A percentile compares a stretch with the other conserved stretches of the same genome.
These are phyloP conservation scores for Penstemon davidsonii DNA, from an alignment of 257 asterid genomes.

Conservation along the genomic window DNA sequence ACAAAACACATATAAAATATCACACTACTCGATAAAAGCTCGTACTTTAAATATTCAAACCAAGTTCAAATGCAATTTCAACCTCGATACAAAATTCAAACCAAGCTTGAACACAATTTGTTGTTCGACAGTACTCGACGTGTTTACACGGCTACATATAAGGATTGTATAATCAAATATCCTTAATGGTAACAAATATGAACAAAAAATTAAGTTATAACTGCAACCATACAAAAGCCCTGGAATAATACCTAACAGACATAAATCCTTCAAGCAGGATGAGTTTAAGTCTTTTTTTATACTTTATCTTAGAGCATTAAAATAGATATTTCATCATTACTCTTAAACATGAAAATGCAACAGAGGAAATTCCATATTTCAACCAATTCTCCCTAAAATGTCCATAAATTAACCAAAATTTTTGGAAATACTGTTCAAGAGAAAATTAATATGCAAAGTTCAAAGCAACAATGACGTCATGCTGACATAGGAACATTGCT, in stretches of 20 bases:
- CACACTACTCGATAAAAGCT: too few relatives aligned
- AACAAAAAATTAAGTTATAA: background rate
- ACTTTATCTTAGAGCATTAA: background rate
- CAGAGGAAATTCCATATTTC: background rate
- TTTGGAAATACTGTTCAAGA: constrained; percentile 4
- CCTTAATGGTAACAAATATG: background rate
- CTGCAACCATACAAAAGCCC: background rate
- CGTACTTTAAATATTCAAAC: too few relatives aligned
- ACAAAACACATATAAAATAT: too few relatives aligned
- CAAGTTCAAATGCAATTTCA: too few relatives aligned
- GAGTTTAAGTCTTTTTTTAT: background rate
- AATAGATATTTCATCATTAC: background rate
- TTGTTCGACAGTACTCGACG: too few relatives aligned
- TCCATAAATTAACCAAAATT: background rate
- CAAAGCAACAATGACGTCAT: background rate
- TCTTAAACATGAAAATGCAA: background rate
- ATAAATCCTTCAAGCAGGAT: background rate
- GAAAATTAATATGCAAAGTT: constrained; percentile 8
- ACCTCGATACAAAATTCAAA: too few relatives aligned
- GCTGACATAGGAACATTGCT: background rate
- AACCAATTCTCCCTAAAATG: constrained; percentile 5
- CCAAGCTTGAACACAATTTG: too few relatives aligned
- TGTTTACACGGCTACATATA: too few relatives aligned
- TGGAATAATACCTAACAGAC: background rate
- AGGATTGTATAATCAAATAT: background rate